Evolutionary conservation across 805 yeast genomes (phyloP), one percentile per base, ranked within the genome.

Genomic region (Groenewaldozyma salmanticensis): DNA sequence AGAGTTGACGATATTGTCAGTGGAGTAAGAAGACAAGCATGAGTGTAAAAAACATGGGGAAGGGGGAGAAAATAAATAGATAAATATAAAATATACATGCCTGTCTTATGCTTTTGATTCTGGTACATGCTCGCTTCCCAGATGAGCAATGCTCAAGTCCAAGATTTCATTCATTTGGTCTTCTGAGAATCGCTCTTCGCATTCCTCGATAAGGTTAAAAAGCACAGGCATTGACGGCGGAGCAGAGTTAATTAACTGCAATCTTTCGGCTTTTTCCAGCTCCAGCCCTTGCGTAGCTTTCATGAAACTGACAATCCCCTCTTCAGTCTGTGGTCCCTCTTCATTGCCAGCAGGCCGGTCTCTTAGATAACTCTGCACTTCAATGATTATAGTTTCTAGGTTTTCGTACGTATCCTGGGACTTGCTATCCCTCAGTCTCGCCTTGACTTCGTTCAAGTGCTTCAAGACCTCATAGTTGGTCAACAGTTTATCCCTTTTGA

Each of bases 1-100:
- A 81, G 98, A 57, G 98, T 92, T 37, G 99, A 92, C 62, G 98
- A 92, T 61, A 92, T 92, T 51, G 98, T 92, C 33, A 81, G 94
- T 62, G 98, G 97, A 52, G 94, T 87, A 21, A 79, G 96, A 54
- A 80, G 65, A 53, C 48, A 49, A 37, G 42, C n/a, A 20, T 37
- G 17, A 20, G 17, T 5, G 11, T 7, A 7, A 24, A 7, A 24
- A 24, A 13, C 29, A n/a, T n/a, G n/a, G n/a, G n/a, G n/a, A n/a
- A n/a, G n/a, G n/a, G n/a, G n/a, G 16, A 31, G 7, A 18, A n/a
- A 15, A 17, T 9, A 24, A 21, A n/a, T 22, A 27, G 20, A 6
- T 9, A 34, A 17, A 34, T 16, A 19, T 11, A 21, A 24, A 13
- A 24, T 24, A 9, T 24, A 24, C 13, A 24, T 9, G 29, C 29